These are phyloP conservation scores for Monilinia fructicola DNA, from an alignment of 2,329 filamentous ascomycete species.

Conservation along the genomic window DNA sequence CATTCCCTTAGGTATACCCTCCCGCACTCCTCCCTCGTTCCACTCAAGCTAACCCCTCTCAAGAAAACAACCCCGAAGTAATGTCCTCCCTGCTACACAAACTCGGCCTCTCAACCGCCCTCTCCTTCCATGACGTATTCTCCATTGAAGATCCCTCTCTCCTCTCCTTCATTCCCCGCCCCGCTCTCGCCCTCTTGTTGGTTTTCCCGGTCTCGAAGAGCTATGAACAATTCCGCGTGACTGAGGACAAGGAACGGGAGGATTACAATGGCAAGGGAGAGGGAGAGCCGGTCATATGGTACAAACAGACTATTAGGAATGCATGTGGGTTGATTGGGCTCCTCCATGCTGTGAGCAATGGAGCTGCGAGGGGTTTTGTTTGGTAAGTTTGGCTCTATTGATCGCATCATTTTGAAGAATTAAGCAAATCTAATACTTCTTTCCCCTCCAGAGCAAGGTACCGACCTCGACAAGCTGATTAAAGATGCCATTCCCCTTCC, in stretches of 20 bases:
- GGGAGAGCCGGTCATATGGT: slow-evolving; percentile 82
- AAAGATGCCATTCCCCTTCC: slow-evolving; percentile 67
- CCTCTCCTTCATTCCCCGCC: slow-evolving; percentile 84
- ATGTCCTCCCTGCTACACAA: slow-evolving; percentile 82
- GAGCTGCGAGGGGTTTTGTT: slow-evolving; percentile 83
- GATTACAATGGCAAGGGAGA: slow-evolving; percentile 69
- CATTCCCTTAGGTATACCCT: slow-evolving; percentile 38
- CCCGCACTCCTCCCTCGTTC: background rate
- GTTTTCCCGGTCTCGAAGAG: slow-evolving; percentile 83
- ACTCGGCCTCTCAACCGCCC: slow-evolving; percentile 73
- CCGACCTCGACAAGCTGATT: slow-evolving; percentile 61
- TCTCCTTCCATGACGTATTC: slow-evolving; percentile 90
- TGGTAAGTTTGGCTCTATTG: slow-evolving; percentile 60
- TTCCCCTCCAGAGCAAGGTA: slow-evolving; percentile 39
- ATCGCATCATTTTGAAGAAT: slow-evolving; percentile 50
- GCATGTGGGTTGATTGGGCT: slow-evolving; percentile 91
- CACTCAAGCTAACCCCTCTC: slow-evolving; percentile 41
- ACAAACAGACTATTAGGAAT: slow-evolving; percentile 91
- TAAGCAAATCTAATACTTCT: slow-evolving; percentile 47
- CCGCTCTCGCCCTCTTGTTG: slow-evolving; percentile 83
- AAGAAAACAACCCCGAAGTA: slow-evolving; percentile 78
- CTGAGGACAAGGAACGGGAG: slow-evolving; percentile 65
- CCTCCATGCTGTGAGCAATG: slow-evolving; percentile 80
- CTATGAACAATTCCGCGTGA: slow-evolving; percentile 75
- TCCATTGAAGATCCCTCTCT: slow-evolving; percentile 85